phyloP scores from a whole-genome alignment of 495 filamentous ascomycete genomes.

The Neurospora sp. region DNA sequence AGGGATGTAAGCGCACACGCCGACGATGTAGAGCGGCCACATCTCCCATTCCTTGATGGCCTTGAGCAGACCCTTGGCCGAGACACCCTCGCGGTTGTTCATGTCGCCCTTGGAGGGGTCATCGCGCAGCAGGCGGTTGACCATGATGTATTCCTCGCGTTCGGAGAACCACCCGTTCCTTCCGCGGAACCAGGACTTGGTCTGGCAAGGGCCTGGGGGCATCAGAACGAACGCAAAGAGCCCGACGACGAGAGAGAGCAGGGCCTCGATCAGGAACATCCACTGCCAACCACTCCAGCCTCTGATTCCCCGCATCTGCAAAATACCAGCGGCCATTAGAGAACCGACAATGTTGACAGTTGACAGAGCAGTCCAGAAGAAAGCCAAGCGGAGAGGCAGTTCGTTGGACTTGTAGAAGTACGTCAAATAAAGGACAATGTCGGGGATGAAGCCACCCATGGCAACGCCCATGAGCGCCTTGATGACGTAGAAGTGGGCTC shows the following conservation, averaged over 20 bases:
- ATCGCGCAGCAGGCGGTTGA: constrained; percentile 53
- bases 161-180: constrained; percentile 52
- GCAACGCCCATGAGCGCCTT: constrained; percentile 36
- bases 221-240: constrained; percentile 43
- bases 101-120: constrained; percentile 56
- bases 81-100: constrained; percentile 48
- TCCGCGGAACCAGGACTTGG: constrained; percentile 42
- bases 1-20: constrained; percentile 44
- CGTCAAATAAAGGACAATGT: constrained; percentile 41
- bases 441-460: constrained; percentile 42
- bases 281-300: constrained; percentile 42
- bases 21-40: constrained; percentile 50
- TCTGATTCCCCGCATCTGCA: constrained; percentile 40
- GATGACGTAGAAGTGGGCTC: constrained; percentile 29
- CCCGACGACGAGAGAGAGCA: constrained; percentile 43
- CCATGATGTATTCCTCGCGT: constrained; percentile 48
- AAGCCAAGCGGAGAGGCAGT: constrained; percentile 38
- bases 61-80: constrained; percentile 34
- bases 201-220: constrained; percentile 42
- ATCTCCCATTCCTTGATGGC: constrained; percentile 44
- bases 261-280: constrained; percentile 47
- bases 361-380: constrained; percentile 40
- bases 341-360: constrained; percentile 39
- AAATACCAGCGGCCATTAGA: constrained; percentile 39
- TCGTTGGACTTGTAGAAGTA: constrained; percentile 45